Evolutionary conservation across 495 filamentous ascomycete genomes (phyloP), one percentile per base, ranked within the genome.

Genomic region (Aspergillus nanangensis): DNA sequence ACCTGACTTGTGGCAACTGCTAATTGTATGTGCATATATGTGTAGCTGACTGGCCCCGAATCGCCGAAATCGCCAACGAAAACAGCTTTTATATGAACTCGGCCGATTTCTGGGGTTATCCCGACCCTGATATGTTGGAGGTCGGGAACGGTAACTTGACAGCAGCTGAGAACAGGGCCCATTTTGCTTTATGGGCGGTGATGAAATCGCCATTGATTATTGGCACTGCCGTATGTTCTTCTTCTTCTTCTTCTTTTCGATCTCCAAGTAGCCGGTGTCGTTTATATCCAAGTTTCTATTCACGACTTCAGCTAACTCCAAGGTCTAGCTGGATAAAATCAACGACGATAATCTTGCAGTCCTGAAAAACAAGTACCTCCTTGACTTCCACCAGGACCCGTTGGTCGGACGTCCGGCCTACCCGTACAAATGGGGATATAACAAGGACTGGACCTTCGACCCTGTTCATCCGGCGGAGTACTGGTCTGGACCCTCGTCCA

Each of bases 41-140:
- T 46, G 46, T 36, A 70, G 66, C 56, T 40, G 63, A 53, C 13
- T 75, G 71, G 72, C 27, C 38, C 13, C 66, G 70, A 14, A 69
- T 79, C 38, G 50, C 60, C 4, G 53, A 62, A 25, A 66, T 70
- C 34, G 61, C 66, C 38, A 70, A 68, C 38, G 61, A 73, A 23
- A 70, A 69, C 42, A 57, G 62, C 33, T 81, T 79, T 56, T 53
- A 66, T 18, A 50, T 75, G 32, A 66, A 74, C 47, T 61, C 66
- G 19, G 72, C 65, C 18, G 60, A 74, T 20, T 80, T 79, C 62
- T 78, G 69, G 62, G 77, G 72, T 23, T 68, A 72, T 42, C 76
- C 78, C 5, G 83, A 87, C 50, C 62, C 75, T 4, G 84, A 88
- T 53, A 86, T 86, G 83, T 71, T 87, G 0, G 84, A 87, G 51